A percentile compares a stretch with the other conserved stretches of the same genome.
Evolutionary conservation across 2,329 filamentous ascomycete species (phyloP).

Genomic region (Botryosphaeria dothidea): DNA sequence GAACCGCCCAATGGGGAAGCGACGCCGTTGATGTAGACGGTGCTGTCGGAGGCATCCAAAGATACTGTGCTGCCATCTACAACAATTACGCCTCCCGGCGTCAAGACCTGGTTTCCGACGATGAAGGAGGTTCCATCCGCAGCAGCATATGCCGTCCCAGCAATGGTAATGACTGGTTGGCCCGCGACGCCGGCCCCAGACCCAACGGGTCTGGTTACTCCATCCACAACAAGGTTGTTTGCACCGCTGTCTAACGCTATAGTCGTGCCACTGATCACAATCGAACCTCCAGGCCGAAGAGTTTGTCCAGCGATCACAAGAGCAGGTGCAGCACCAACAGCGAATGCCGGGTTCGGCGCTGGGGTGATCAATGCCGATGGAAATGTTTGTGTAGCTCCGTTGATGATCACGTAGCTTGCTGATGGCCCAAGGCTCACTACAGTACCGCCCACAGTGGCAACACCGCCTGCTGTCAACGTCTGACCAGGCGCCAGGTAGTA

Average conservation of each 20-base stretch:
- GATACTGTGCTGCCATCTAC: slow-evolving; percentile 22
- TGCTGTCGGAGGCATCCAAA: slow-evolving; percentile 19
- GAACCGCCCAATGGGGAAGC: slow-evolving; percentile 11
- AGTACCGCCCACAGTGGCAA: slow-evolving; percentile 39
- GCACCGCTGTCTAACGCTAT: slow-evolving; percentile 26
- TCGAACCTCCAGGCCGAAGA: slow-evolving; percentile 26
- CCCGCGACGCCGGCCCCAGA: background rate
- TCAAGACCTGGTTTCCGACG: slow-evolving; percentile 28
- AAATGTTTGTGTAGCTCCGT: slow-evolving; percentile 37
- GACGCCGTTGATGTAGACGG: slow-evolving; percentile 21
- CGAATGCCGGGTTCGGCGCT: slow-evolving; percentile 26
- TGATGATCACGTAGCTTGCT: slow-evolving; percentile 43
- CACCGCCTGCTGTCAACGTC: slow-evolving; percentile 40
- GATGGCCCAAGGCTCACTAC: slow-evolving; percentile 42
- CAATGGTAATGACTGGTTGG: slow-evolving; percentile 20
- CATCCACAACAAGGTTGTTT: slow-evolving; percentile 29
- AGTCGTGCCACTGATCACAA: slow-evolving; percentile 26
- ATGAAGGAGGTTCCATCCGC: slow-evolving; percentile 18
- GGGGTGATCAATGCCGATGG: slow-evolving; percentile 23
- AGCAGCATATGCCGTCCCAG: slow-evolving; percentile 21
- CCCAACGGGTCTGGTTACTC: slow-evolving; percentile 22
- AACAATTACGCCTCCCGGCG: slow-evolving; percentile 27
- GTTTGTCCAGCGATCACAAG: slow-evolving; percentile 22
- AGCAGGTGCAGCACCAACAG: slow-evolving; percentile 26
- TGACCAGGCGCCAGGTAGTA: slow-evolving; percentile 44